Evolutionary conservation across 2,329 filamentous ascomycete species (phyloP).

Genomic region (Ilyonectria destructans): DNA sequence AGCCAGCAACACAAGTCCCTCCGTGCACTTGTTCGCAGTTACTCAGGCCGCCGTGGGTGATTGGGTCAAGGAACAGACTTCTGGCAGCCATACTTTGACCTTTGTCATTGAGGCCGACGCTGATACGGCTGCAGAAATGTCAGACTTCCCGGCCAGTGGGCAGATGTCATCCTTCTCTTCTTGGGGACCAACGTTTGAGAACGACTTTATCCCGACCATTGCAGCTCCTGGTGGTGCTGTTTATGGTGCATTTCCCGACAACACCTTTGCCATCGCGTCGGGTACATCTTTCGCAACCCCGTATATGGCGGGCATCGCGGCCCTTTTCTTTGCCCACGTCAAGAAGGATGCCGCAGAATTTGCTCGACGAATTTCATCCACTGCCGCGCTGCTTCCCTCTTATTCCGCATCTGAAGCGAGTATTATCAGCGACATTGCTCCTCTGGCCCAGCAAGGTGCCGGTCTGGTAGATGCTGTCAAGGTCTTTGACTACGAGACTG

Average conservation of each 20-base stretch:
- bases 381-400: conserved; percentile 30
- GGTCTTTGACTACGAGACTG: conserved; percentile 26
- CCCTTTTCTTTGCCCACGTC: conserved; percentile 36
- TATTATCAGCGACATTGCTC: conserved; percentile 15
- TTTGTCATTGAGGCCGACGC: conserved; percentile 33
- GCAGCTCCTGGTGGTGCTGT: conserved; percentile 40
- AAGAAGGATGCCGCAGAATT: conserved; percentile 38
- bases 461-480: conserved; percentile 40
- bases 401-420: conserved; percentile 18
- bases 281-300: conserved; percentile 43
- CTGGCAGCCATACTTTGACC: conserved; percentile 27
- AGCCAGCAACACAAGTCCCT: background rate
- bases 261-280: conserved; percentile 35
- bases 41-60: conserved; percentile 32
- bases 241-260: conserved; percentile 39
- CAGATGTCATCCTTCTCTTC: conserved; percentile 41
- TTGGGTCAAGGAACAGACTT: conserved; percentile 30
- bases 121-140: conserved; percentile 15
- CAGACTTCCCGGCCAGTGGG: conserved; percentile 29
- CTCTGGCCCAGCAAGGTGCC: conserved; percentile 43
- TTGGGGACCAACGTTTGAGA: conserved; percentile 44
- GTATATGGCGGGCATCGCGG: conserved; percentile 43
- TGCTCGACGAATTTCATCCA: conserved; percentile 29
- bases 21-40: conserved; percentile 33
- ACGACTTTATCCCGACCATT: conserved; percentile 38